Percentiles rank a stretch among this genome's conserved stretches.
These are phyloP conservation scores for Daldinia decipiens DNA, from an alignment of 495 filamentous ascomycete genomes.

Conservation along the genomic window DNA sequence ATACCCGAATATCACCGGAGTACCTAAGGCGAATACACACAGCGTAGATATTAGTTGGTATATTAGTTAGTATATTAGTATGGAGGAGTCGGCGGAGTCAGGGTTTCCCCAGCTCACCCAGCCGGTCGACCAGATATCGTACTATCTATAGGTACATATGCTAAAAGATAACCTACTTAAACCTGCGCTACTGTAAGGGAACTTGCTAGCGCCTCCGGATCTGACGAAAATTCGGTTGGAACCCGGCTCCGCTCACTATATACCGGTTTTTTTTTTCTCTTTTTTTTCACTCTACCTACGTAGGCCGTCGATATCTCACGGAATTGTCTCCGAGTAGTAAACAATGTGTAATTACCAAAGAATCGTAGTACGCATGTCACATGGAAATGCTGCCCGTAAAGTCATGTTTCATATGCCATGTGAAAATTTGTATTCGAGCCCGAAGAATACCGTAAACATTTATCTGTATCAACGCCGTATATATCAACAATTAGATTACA, in stretches of 20 bases:
- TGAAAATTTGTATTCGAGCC: neutral
- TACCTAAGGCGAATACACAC: constrained; percentile 3
- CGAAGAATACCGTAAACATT: neutral
- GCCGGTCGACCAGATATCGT: constrained; percentile 24
- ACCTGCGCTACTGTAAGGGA: constrained; percentile 2
- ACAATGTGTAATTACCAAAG: neutral
- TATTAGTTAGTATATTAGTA: constrained; percentile 3
- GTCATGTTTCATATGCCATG: neutral
- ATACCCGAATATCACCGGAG: constrained; percentile 27
- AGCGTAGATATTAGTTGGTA: neutral
- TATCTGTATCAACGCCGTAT: neutral
- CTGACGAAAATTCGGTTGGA: constrained; percentile 29
- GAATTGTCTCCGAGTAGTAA: neutral
- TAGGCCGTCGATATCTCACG: too few relatives aligned
- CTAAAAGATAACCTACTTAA: constrained; percentile 9
- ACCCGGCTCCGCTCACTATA: constrained; percentile 31
- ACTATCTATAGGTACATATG: constrained; percentile 24
- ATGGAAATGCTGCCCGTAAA: neutral
- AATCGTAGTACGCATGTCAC: neutral
- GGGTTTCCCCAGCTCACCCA: constrained; percentile 25
- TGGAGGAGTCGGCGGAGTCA: constrained; percentile 8
- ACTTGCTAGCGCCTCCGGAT: constrained; percentile 12
- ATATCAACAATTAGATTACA: constrained; percentile 46
- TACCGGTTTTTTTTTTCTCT: constrained; percentile 9
- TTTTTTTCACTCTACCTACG: neutral